Base-by-base conservation (phyloP, 2,329 filamentous ascomycete genomes). In the Colletotrichum zoysiae region DNA sequence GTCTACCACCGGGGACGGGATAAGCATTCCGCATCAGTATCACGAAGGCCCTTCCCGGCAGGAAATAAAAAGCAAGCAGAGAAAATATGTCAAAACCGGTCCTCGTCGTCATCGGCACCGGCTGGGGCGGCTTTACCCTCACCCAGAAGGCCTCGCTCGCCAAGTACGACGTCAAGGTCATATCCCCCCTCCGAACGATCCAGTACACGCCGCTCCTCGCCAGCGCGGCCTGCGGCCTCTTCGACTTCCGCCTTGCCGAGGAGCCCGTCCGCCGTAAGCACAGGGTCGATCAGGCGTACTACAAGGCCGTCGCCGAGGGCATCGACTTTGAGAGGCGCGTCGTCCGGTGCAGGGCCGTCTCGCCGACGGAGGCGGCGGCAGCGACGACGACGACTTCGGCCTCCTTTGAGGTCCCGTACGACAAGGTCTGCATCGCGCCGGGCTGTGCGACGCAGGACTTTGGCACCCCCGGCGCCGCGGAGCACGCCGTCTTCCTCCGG, bases 191-290 rank as follows among this genome's bases (percentile, higher is more conserved):
- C 81, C 99, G 99, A 86, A 99, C 97, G 89, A 99, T 99, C 91
- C 92, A 99, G 77, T 99, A 99, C 89, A 99, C 96, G 40, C 96
- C 96, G 71, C 91, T 99, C 69, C 90, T 99, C 73, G 96, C 96
- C 76, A 98, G 95, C 81, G 98, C 96, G 84, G 98, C 96, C 62
- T 98, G 95, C 76, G 96, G 96, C 78, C 93, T 94, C 78, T 96
- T 99, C 83, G 96, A 99, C 88, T 96, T 98, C 86, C 94, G 96
- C 82, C 98, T 95, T 79, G 98, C 99, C 84, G 99, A 99, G 95
- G 96, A 99, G 86, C 96, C 96, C 65, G 92, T 99, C 78, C 94
- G 96, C 80, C 94, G 96, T 81, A 97, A 98, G 82, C 89, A 97
- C 77, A 93, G 95, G 79, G 93, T 96, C 86, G 98, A 98, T 89